Conservation (phyloP, 495 filamentous ascomycete genomes). For the Aspergillus kassunensis region DNA sequence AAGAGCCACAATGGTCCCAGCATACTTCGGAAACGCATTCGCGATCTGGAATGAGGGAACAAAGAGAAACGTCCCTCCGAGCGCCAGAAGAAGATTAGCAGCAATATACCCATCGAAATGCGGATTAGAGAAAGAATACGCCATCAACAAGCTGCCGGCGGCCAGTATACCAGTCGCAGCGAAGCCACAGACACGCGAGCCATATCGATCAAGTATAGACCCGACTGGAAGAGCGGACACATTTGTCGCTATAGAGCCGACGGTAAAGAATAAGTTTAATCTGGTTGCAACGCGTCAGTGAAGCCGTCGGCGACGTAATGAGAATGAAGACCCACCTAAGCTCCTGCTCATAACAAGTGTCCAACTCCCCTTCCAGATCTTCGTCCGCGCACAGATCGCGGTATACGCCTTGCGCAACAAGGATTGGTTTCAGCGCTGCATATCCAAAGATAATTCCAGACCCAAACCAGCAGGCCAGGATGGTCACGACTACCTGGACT, state of each 20-base stretch:
- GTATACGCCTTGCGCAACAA: slow-evolving; percentile 65
- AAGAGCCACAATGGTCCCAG: slow-evolving; percentile 62
- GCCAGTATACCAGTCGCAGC: slow-evolving; percentile 52
- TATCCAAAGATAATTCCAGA: slow-evolving; percentile 72
- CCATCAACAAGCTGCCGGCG: slow-evolving; percentile 54
- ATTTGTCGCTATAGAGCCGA: slow-evolving; percentile 65
- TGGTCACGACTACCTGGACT: slow-evolving; percentile 58
- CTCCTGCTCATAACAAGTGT: slow-evolving; percentile 65
- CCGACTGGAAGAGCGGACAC: slow-evolving; percentile 65
- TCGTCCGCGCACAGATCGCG: slow-evolving; percentile 49
- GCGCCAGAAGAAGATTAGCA: slow-evolving; percentile 60
- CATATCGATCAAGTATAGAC: slow-evolving; percentile 59
- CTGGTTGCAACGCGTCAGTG: slow-evolving; percentile 18
- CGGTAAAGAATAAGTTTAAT: slow-evolving; percentile 68
- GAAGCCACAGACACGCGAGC: slow-evolving; percentile 57
- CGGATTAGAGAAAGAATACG: slow-evolving; percentile 50
- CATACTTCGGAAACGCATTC: slow-evolving; percentile 64
- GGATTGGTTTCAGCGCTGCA: slow-evolving; percentile 67
- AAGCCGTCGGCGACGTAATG: neutral
- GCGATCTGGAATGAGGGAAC: slow-evolving; percentile 68
- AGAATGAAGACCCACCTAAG: slow-evolving; percentile 39
- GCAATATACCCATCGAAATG: slow-evolving; percentile 58
- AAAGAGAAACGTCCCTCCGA: slow-evolving; percentile 67
- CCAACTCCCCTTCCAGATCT: slow-evolving; percentile 37
- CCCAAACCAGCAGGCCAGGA: slow-evolving; percentile 60